Evolutionary conservation across 148 eudicot genomes (phyloP).

Genomic region (Amaranthus cruentus): DNA sequence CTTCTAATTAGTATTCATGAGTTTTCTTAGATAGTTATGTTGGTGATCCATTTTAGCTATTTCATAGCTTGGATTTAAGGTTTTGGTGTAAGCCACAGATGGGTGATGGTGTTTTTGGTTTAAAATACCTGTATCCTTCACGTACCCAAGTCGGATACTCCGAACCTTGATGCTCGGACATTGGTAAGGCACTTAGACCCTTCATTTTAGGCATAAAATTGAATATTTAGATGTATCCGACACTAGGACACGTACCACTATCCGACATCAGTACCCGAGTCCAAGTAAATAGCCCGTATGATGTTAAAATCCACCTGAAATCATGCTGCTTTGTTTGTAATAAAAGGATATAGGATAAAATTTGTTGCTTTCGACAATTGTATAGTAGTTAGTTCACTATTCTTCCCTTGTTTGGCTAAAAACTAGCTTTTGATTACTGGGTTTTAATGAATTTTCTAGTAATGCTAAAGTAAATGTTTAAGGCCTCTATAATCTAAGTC

Average conservation of each 20-base stretch:
- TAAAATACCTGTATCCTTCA: too few species aligned
- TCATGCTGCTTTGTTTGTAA: neutral
- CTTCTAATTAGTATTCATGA: neutral
- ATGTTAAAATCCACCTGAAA: neutral
- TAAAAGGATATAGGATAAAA: neutral
- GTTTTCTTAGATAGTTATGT: neutral
- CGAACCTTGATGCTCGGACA: too few species aligned
- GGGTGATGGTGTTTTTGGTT: neutral
- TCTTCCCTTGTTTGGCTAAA: too few species aligned
- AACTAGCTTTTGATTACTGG: too few species aligned
- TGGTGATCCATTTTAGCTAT: neutral
- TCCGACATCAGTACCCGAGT: too few species aligned
- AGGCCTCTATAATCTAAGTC: neutral
- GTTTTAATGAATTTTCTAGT: neutral
- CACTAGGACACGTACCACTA: too few species aligned
- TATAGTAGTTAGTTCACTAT: neutral
- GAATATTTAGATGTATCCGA: too few species aligned
- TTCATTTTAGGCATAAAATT: too few species aligned
- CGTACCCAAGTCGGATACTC: too few species aligned
- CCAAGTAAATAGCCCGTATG: neutral
- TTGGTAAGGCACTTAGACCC: too few species aligned
- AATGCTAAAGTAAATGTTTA: neutral
- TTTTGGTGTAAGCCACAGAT: neutral
- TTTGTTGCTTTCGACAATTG: neutral
- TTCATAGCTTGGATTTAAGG: neutral